These are phyloP conservation scores for Pythium phragmitis DNA, from an alignment of 352 stramenopile species.

Conservation along the genomic window DNA sequence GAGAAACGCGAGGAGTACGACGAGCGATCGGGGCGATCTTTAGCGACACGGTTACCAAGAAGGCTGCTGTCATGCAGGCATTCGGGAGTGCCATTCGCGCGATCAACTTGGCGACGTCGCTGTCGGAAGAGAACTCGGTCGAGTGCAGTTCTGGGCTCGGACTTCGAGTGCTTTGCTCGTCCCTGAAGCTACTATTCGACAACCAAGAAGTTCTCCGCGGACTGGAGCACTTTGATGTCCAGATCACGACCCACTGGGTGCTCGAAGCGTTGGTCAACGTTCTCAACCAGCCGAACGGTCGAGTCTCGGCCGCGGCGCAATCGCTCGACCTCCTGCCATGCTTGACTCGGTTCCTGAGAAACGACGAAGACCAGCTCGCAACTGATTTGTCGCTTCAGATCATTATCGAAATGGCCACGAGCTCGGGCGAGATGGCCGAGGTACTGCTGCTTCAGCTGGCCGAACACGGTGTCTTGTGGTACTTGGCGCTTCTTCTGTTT, in stretches of 20 bases:
- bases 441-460: constrained; percentile 76
- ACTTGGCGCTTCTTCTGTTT: constrained; percentile 81
- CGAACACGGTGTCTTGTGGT: constrained; percentile 83
- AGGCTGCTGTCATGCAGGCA: constrained; percentile 57
- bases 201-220: constrained; percentile 57
- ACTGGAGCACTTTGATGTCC: constrained; percentile 60
- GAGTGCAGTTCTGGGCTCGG: constrained; percentile 72
- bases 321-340: constrained; percentile 81
- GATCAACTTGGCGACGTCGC: constrained; percentile 69
- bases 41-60: constrained; percentile 56
- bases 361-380: constrained; percentile 62
- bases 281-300: constrained; percentile 78
- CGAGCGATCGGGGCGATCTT: constrained; percentile 41
- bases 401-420: constrained; percentile 79
- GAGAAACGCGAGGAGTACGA: constrained; percentile 31
- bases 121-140: constrained; percentile 77
- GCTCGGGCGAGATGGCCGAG: constrained; percentile 79
- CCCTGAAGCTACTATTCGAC: constrained; percentile 72
- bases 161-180: constrained; percentile 71
- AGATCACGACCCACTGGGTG: constrained; percentile 75
- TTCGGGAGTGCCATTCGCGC: constrained; percentile 75
- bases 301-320: constrained; percentile 75
- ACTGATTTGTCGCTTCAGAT: constrained; percentile 82
- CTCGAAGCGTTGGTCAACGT: constrained; percentile 81
- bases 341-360: constrained; percentile 70